These are phyloP conservation scores for Penicillium sp. DNA, from an alignment of 2,329 filamentous ascomycete species.

Conservation along the genomic window DNA sequence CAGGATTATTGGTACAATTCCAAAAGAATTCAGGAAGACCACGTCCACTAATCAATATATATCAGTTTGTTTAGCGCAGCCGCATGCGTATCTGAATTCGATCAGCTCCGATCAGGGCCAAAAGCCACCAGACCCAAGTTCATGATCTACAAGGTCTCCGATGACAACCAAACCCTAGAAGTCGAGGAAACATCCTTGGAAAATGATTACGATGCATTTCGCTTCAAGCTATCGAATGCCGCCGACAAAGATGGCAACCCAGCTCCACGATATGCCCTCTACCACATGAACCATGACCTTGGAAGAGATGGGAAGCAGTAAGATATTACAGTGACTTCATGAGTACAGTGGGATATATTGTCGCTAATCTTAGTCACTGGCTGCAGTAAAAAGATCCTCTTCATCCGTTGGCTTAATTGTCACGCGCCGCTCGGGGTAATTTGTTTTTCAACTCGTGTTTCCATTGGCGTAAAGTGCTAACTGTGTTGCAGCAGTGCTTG, in stretches of 20 bases:
- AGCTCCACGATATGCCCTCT: slow-evolving; percentile 34
- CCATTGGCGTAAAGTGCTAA: background rate
- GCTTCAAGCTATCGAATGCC: slow-evolving; percentile 17
- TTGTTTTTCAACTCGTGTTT: background rate
- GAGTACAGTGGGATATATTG: background rate
- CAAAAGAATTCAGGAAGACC: background rate
- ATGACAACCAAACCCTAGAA: slow-evolving; percentile 36
- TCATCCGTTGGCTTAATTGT: background rate
- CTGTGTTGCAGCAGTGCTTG: background rate
- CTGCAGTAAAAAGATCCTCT: background rate
- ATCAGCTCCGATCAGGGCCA: slow-evolving; percentile 28
- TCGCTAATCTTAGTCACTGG: background rate
- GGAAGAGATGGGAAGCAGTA: slow-evolving; percentile 38
- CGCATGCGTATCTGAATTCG: slow-evolving; percentile 35
- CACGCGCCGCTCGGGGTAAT: background rate
- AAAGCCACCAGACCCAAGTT: slow-evolving; percentile 47
- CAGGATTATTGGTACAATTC: background rate
- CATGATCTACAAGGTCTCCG: slow-evolving; percentile 46
- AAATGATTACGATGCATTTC: slow-evolving; percentile 29
- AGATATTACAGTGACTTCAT: background rate
- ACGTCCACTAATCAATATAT: background rate
- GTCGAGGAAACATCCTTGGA: slow-evolving; percentile 37
- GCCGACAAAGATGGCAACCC: slow-evolving; percentile 20
- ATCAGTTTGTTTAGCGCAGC: background rate
- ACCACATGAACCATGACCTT: slow-evolving; percentile 39